Percentiles rank a stretch among this genome's conserved stretches.
These are phyloP conservation scores for Phytopythium vexans DNA, from an alignment of 352 stramenopile genomes.

Conservation along the genomic window DNA sequence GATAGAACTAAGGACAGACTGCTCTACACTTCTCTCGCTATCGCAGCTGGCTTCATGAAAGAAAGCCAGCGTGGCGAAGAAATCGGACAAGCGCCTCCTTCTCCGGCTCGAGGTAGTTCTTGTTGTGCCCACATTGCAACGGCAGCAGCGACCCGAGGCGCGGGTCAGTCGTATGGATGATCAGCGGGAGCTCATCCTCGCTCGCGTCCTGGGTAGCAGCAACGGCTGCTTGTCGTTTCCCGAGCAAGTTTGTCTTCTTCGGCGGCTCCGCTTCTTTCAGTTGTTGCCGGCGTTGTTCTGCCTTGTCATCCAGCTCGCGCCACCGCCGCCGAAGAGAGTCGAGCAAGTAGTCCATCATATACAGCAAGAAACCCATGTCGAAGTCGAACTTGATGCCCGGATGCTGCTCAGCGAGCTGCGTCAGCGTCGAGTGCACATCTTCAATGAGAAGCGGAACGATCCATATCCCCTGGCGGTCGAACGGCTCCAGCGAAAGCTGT, in stretches of 20 bases:
- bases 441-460: slow-evolving; percentile 61
- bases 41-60: no score
- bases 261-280: not conserved
- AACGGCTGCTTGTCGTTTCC: not conserved
- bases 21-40: no score
- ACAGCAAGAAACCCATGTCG: slow-evolving; percentile 64
- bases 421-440: slow-evolving; percentile 50
- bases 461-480: slow-evolving; percentile 64
- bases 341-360: slow-evolving; percentile 79
- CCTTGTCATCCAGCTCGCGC: slow-evolving; percentile 35
- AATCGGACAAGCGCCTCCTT: slow-evolving; percentile 67
- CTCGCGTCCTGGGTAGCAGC: not conserved
- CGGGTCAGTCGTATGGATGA: slow-evolving; percentile 28
- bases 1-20: no score
- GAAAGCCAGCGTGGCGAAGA: slow-evolving; percentile 41
- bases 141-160: slow-evolving; percentile 57
- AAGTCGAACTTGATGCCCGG: slow-evolving; percentile 66
- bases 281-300: slow-evolving; percentile 3
- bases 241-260: not conserved
- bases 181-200: slow-evolving; percentile 16
- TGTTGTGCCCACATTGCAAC: slow-evolving; percentile 85
- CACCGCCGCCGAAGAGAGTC: slow-evolving; percentile 59
- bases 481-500: slow-evolving; percentile 44
- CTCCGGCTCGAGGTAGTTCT: slow-evolving; percentile 74
- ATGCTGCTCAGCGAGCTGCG: slow-evolving; percentile 54